Percentiles rank a stretch among this genome's conserved stretches.
These are phyloP conservation scores for Heliocybe sulcata DNA, from an alignment of 1,284 basidiomycete species.

Conservation along the genomic window DNA sequence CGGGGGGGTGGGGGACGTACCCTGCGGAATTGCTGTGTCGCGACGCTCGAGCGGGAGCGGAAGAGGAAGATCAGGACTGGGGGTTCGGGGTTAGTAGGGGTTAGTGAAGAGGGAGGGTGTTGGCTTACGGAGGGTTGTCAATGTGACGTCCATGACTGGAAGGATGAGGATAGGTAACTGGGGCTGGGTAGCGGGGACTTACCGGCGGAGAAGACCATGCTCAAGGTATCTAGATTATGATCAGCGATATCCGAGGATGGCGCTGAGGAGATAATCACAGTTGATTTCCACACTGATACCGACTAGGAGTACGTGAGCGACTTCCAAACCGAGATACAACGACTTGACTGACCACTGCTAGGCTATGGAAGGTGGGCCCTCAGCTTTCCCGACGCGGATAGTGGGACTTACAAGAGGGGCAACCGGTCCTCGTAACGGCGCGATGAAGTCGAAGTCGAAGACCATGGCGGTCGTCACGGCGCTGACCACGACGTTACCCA, in stretches of 20 bases:
- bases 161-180: not conserved
- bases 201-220: conserved; percentile 18
- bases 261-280: not conserved
- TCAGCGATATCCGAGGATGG: not conserved
- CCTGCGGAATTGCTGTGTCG: conserved; percentile 18
- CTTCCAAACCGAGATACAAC: not conserved
- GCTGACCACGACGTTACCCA: not conserved
- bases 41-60: conserved; percentile 18
- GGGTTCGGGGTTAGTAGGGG: not conserved
- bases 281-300: not conserved
- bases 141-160: conserved; percentile 18
- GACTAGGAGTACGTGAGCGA: not conserved
- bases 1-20: conserved; percentile 9
- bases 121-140: conserved; percentile 18
- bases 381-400: not conserved
- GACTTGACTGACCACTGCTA: not conserved
- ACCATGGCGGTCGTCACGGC: not conserved
- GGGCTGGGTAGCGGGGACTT: conserved; percentile 1
- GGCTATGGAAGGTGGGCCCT: not conserved
- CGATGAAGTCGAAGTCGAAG: not conserved
- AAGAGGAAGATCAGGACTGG: conserved; percentile 20
- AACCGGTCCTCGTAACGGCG: not conserved
- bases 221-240: conserved; percentile 14
- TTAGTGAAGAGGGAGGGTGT: not conserved
- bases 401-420: conserved; percentile 1